Percentiles rank a stretch among this genome's conserved stretches.
These are phyloP conservation scores for Boletus insuetus DNA, from an alignment of 768 basidiomycete species.

Conservation along the genomic window DNA sequence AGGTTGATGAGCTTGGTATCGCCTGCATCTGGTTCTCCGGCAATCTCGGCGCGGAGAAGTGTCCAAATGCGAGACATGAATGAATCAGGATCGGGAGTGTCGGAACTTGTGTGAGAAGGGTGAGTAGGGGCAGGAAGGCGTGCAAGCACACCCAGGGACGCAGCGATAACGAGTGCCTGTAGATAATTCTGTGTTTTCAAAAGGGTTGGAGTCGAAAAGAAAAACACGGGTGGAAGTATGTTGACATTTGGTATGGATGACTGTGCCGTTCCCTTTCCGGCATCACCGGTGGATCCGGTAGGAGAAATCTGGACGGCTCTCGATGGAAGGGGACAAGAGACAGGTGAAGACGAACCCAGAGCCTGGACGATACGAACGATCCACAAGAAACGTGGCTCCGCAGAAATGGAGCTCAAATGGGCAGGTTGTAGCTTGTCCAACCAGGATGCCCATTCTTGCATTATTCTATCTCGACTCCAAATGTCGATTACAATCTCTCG, in stretches of 20 bases:
- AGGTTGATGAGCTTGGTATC: slow-evolving; percentile 63
- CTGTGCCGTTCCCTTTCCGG: background rate
- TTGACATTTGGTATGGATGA: slow-evolving; percentile 30
- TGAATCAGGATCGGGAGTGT: slow-evolving; percentile 20
- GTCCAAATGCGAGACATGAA: slow-evolving; percentile 66
- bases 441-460: slow-evolving; percentile 26
- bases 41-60: slow-evolving; percentile 57
- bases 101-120: slow-evolving; percentile 9
- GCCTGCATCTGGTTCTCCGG: slow-evolving; percentile 29
- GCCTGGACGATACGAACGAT: slow-evolving; percentile 46
- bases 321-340: slow-evolving; percentile 31
- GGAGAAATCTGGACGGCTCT: slow-evolving; percentile 11
- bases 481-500: slow-evolving; percentile 50
- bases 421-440: slow-evolving; percentile 9
- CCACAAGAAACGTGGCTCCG: slow-evolving; percentile 37
- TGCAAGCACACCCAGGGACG: slow-evolving; percentile 56
- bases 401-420: slow-evolving; percentile 10
- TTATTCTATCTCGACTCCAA: slow-evolving; percentile 39
- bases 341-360: slow-evolving; percentile 43
- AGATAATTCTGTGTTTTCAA: slow-evolving; percentile 64
- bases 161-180: slow-evolving; percentile 67
- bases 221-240: slow-evolving; percentile 61
- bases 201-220: slow-evolving; percentile 54
- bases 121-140: slow-evolving; percentile 34
- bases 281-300: background rate